Percentiles rank a stretch among this genome's conserved stretches.
phyloP scores from a whole-genome alignment of 139 green algal genomes.

The Chlamydomonas schloesseri region DNA sequence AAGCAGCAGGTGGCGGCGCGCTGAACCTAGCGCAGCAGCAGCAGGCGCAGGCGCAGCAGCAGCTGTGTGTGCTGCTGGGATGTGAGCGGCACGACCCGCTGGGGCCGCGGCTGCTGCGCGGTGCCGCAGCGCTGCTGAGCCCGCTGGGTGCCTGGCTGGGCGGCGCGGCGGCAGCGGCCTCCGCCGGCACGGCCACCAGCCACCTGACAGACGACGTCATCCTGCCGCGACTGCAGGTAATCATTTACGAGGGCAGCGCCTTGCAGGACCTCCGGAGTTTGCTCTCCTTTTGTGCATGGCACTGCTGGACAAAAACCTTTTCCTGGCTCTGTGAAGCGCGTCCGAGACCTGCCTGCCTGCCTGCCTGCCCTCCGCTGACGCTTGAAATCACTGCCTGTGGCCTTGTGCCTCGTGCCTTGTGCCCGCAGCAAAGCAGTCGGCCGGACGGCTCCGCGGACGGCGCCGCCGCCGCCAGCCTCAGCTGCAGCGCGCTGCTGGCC shows the following conservation, averaged over 20 bases:
- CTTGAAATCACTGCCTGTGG: too few relatives aligned
- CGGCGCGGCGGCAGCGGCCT: neutral
- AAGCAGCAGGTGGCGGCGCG: too few relatives aligned
- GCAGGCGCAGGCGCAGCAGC: neutral
- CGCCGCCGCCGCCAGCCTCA: too few relatives aligned
- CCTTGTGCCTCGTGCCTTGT: too few relatives aligned
- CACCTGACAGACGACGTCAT: conserved; percentile 10
- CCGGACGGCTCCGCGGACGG: neutral
- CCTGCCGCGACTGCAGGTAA: conserved; percentile 7
- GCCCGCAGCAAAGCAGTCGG: neutral
- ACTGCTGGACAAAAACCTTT: too few relatives aligned
- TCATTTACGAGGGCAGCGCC: too few relatives aligned
- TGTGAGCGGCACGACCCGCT: conserved; percentile 3
- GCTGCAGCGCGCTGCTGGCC: conserved; percentile 19
- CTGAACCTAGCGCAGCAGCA: too few relatives aligned
- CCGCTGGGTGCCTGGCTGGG: neutral
- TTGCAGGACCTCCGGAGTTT: too few relatives aligned
- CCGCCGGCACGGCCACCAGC: neutral
- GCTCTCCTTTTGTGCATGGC: too few relatives aligned
- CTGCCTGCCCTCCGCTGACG: too few relatives aligned
- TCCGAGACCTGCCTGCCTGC: too few relatives aligned
- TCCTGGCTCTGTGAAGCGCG: too few relatives aligned
- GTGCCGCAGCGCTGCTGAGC: neutral
- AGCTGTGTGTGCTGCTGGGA: conserved; percentile 26
- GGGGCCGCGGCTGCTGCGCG: conserved; percentile 19